Evolutionary conservation across 2,329 filamentous ascomycete species (phyloP).

Genomic region (Colletotrichum noveboracense): DNA sequence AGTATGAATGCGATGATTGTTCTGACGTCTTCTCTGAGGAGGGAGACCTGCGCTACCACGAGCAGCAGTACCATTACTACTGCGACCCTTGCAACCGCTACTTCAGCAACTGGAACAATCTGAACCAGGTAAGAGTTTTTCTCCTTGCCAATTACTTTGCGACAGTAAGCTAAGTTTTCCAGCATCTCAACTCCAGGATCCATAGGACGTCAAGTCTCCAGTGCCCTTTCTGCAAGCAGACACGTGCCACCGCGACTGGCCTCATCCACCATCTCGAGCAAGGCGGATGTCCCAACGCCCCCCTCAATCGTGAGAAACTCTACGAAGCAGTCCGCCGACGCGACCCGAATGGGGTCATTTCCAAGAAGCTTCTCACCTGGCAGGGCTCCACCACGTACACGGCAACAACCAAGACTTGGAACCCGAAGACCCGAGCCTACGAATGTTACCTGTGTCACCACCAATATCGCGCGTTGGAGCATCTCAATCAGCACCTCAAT

Average conservation of each 20-base stretch:
- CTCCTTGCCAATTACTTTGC: too few relatives aligned
- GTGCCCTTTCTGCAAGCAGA: constrained; percentile 61
- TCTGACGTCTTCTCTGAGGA: constrained; percentile 26
- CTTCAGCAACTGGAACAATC: neutral
- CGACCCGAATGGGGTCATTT: constrained; percentile 54
- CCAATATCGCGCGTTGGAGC: constrained; percentile 36
- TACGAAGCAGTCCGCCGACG: constrained; percentile 47
- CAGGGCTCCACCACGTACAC: constrained; percentile 36
- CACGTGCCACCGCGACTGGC: constrained; percentile 56
- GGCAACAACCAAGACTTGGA: constrained; percentile 48
- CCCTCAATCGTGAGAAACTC: constrained; percentile 53
- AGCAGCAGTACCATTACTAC: neutral
- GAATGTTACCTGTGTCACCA: constrained; percentile 61
- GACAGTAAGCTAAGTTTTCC: neutral
- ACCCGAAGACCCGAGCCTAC: constrained; percentile 41
- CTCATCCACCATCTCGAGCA: constrained; percentile 61
- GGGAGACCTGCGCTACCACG: constrained; percentile 17
- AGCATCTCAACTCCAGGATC: constrained; percentile 61
- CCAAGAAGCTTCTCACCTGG: constrained; percentile 56
- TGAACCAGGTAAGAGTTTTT: neutral
- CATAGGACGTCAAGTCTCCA: constrained; percentile 49
- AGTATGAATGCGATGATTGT: constrained; percentile 35
- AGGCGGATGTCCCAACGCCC: constrained; percentile 54
- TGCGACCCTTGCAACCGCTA: neutral
- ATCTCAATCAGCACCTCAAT: constrained; percentile 58